phyloP scores from a whole-genome alignment of 2,329 filamentous ascomycete genomes.

The Neopestalotiopsis clavispora region DNA sequence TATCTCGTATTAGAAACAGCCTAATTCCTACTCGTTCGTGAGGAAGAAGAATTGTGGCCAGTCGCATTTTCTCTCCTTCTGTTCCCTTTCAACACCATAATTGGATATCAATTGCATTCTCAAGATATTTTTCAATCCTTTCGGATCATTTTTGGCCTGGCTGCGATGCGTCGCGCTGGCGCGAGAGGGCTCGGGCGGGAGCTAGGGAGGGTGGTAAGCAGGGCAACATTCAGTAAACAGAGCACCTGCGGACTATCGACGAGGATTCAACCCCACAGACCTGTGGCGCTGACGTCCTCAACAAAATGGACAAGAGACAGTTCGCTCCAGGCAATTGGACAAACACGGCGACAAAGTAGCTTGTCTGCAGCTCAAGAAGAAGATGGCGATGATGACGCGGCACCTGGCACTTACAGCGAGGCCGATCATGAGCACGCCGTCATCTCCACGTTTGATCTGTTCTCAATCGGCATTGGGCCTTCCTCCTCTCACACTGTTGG shows the following conservation, averaged over 20 bases:
- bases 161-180: slow-evolving; percentile 29
- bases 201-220: slow-evolving; percentile 14
- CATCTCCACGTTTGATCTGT: slow-evolving; percentile 57
- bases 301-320: background rate
- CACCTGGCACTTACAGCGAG: slow-evolving; percentile 50
- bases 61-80: background rate
- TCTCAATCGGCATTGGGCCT: slow-evolving; percentile 56
- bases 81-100: background rate
- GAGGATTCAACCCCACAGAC: background rate
- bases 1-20: slow-evolving; percentile 13
- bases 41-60: background rate
- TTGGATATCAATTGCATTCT: background rate
- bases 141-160: background rate
- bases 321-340: slow-evolving; percentile 21
- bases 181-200: slow-evolving; percentile 30
- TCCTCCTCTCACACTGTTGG: slow-evolving; percentile 58
- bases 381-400: slow-evolving; percentile 34
- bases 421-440: slow-evolving; percentile 56
- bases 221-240: slow-evolving; percentile 20
- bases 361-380: slow-evolving; percentile 20
- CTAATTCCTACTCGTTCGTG: slow-evolving; percentile 1
- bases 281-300: background rate
- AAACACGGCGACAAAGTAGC: slow-evolving; percentile 22
- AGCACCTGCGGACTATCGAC: slow-evolving; percentile 4
- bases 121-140: background rate